A percentile compares a stretch with the other conserved stretches of the same genome.
Evolutionary conservation across 2,329 filamentous ascomycete genomes (phyloP).

Genomic region (Diaporthe sp.): DNA sequence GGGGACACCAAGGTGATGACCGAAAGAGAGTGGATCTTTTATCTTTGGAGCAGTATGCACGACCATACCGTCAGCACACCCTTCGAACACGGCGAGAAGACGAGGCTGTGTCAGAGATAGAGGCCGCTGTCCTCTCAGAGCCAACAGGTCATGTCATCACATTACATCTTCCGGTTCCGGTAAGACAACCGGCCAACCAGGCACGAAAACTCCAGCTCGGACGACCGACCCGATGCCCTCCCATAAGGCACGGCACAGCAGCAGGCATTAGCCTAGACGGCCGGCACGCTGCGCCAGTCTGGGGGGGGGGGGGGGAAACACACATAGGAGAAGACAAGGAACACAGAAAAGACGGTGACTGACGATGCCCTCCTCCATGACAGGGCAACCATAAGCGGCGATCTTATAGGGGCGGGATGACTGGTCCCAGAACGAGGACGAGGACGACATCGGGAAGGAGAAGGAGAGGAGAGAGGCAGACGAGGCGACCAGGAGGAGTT

Average conservation of each 20-base stretch:
- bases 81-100: not conserved
- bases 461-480: not conserved
- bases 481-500: not conserved
- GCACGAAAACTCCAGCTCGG: not conserved
- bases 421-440: not conserved
- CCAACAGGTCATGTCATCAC: not conserved
- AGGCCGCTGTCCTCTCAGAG: not conserved
- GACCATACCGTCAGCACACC: slow-evolving; percentile 12
- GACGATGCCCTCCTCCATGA: slow-evolving; percentile 22
- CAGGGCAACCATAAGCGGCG: slow-evolving; percentile 19
- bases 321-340: not conserved
- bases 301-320: not conserved
- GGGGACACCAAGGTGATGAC: slow-evolving; percentile 1
- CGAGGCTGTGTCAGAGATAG: slow-evolving; percentile 31
- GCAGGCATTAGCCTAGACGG: not conserved
- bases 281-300: not conserved
- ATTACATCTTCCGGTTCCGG: slow-evolving; percentile 7
- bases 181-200: not conserved
- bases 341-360: slow-evolving; percentile 2
- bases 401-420: slow-evolving; percentile 27
- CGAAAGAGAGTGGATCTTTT: slow-evolving; percentile 26
- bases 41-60: not conserved
- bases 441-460: not conserved
- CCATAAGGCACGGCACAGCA: slow-evolving; percentile 1
- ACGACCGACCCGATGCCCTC: not conserved